Percentiles rank a stretch among this genome's conserved stretches.
phyloP scores from a whole-genome alignment of 345 rosid genomes.

The Camelina sativa region DNA sequence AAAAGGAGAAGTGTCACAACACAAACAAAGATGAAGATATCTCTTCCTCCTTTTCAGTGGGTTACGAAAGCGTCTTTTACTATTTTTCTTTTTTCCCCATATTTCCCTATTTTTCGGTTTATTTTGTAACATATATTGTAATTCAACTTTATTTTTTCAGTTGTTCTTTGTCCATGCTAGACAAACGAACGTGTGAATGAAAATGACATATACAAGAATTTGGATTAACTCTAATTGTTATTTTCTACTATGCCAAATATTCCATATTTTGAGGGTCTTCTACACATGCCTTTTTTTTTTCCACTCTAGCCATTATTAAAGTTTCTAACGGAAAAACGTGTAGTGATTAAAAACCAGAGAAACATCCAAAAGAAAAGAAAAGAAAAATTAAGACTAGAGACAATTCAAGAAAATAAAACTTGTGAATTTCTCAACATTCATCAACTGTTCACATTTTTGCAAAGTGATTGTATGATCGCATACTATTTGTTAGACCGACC shows the following conservation, averaged over 20 bases:
- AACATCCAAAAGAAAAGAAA: neutral
- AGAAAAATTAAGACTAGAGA: neutral
- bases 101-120: constrained; percentile 37
- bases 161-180: neutral
- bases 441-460: neutral
- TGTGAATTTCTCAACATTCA: neutral
- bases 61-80: constrained; percentile 16
- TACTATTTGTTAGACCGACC: neutral
- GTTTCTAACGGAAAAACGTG: constrained; percentile 2
- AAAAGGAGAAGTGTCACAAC: constrained; percentile 33
- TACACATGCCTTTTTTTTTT: neutral
- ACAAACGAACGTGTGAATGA: constrained; percentile 31
- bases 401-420: neutral
- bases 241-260: constrained; percentile 20
- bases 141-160: neutral
- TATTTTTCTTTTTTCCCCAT: neutral
- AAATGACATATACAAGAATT: constrained; percentile 35
- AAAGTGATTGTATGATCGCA: neutral
- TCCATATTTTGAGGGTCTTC: constrained; percentile 9
- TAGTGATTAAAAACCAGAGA: neutral
- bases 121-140: constrained; percentile 33
- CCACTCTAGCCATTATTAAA: neutral
- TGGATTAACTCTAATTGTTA: constrained; percentile 11
- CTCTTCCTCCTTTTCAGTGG: constrained; percentile 34
- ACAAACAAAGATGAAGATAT: constrained; percentile 33